Evolutionary conservation across 148 eudicot genomes (phyloP).

Genomic region (Nyssa sinensis): DNA sequence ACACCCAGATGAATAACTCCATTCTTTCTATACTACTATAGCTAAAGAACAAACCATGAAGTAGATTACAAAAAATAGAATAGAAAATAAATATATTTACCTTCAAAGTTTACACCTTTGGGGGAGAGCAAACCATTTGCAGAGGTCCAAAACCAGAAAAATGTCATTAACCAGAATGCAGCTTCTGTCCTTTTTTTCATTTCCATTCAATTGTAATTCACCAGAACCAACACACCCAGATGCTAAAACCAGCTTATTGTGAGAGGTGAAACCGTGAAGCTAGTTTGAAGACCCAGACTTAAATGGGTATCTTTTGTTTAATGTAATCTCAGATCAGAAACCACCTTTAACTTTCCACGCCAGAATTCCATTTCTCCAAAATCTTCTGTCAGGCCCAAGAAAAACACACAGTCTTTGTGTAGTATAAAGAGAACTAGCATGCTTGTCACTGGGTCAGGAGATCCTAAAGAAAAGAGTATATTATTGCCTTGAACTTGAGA

Average conservation of each 20-base stretch:
- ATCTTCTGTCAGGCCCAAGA: conserved; percentile 20
- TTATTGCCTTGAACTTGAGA: not conserved
- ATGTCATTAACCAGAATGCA: conserved; percentile 23
- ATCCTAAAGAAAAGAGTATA: conserved; percentile 21
- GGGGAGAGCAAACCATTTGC: conserved; percentile 46
- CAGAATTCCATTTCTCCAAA: conserved; percentile 16
- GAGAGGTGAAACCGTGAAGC: conserved; percentile 21
- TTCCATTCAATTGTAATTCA: not conserved
- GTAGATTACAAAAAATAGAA: no score
- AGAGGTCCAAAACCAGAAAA: conserved; percentile 30
- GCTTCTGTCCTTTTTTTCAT: conserved; percentile 21
- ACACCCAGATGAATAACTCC: conserved; percentile 17
- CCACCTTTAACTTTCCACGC: conserved; percentile 11
- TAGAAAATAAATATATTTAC: conserved; percentile 20
- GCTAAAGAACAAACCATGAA: not conserved
- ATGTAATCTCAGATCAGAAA: conserved; percentile 20
- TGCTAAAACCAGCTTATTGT: conserved; percentile 9
- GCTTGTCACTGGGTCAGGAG: conserved; percentile 44
- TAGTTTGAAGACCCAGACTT: conserved; percentile 11
- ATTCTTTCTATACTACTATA: not conserved
- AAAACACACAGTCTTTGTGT: conserved; percentile 18
- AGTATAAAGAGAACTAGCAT: conserved; percentile 41
- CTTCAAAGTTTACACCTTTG: conserved; percentile 74
- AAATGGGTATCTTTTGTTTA: conserved; percentile 14
- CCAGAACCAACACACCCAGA: conserved; percentile 18